Evolutionary conservation across 2,329 filamentous ascomycete genomes (phyloP), one percentile per base, ranked within the genome.

Genomic region (Pseudocercospora vitis): DNA sequence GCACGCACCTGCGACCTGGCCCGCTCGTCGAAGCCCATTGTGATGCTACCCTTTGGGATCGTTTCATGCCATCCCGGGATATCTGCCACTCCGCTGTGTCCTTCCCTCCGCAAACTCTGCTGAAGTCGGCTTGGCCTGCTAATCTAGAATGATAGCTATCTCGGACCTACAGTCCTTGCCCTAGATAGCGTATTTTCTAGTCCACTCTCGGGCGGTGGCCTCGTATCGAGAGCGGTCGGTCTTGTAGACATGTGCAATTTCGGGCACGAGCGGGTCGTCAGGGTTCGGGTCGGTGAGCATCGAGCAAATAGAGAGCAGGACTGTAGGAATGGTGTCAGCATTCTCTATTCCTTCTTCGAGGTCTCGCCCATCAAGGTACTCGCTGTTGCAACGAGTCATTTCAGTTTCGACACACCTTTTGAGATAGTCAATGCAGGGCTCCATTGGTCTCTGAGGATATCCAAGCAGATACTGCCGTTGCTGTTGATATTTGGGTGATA

Each of bases 401-500:
- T 40, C 24, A 32, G 32, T 26, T 12, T 49, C 35, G 50, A 54
- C 58, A 33, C 46, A 96, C 94, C 94, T 85, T 99, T 99, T 58
- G 90, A 96, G 70, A 99, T 97, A 65, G 94, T 99, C 76, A 99
- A 81, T 63, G 94, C 94, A 35, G 94, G 94, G 75, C 91, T 96
- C 94, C 94, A 99, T 80, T 99, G 94, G 76, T 99, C 94, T 80
- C 94, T 86, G 71, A 99, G 81, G 71, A 99, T 99, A 72, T 99
- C 94, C 74, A 99, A 79, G 76, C 94, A 99, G 77, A 99, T 99
- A 77, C 91, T 96, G 76, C 94, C 94, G 76, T 97, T 97, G 65
- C 90, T 95, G 85, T 99, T 99, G 90, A 99, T 99, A 80, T 99
- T 99, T 70, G 94, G 94, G 80, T 99, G 94, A 76, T 99, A 99